These are phyloP conservation scores for Pestalotiopsis sp. DNA, from an alignment of 2,329 filamentous ascomycete genomes.

Conservation along the genomic window DNA sequence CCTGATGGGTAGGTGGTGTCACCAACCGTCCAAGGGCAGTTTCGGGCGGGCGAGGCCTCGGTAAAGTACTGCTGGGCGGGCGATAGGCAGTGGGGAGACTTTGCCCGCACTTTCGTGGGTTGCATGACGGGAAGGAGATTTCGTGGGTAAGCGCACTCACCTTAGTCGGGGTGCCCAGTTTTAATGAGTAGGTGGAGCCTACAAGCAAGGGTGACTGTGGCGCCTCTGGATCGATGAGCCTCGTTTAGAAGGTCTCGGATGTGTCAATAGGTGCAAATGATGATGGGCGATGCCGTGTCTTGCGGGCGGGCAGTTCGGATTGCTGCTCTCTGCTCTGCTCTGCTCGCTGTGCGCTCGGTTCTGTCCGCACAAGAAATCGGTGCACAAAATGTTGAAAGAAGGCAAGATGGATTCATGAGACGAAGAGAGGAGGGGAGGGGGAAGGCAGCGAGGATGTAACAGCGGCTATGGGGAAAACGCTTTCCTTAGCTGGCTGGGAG, in stretches of 20 bases:
- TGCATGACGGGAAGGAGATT: conserved; percentile 16
- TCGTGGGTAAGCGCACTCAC: conserved; percentile 23
- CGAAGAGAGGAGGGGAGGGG: conserved; percentile 11
- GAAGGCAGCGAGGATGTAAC: conserved; percentile 11
- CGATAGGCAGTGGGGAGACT: conserved; percentile 13
- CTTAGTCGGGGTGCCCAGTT: conserved; percentile 21
- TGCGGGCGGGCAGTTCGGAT: neutral
- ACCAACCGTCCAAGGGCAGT: neutral
- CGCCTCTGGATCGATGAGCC: conserved; percentile 24
- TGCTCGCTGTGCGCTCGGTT: no score
- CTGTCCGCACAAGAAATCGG: neutral
- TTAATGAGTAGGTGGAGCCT: conserved; percentile 33
- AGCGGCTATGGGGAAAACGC: conserved; percentile 8
- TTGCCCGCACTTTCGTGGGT: conserved; percentile 6
- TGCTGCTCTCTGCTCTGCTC: neutral
- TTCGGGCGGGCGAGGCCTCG: conserved; percentile 12
- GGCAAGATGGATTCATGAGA: conserved; percentile 7
- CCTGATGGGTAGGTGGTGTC: neutral
- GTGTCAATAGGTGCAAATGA: conserved; percentile 18
- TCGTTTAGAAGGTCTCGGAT: conserved; percentile 16
- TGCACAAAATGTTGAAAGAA: neutral
- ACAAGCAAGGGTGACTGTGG: conserved; percentile 30
- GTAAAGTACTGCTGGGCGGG: conserved; percentile 14
- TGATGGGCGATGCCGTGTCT: conserved; percentile 17
- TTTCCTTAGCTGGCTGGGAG: conserved; percentile 10